Evolutionary conservation across 1,284 basidiomycete species (phyloP), one percentile per base, ranked within the genome.

Genomic region (Ganoderma resinaceum): DNA sequence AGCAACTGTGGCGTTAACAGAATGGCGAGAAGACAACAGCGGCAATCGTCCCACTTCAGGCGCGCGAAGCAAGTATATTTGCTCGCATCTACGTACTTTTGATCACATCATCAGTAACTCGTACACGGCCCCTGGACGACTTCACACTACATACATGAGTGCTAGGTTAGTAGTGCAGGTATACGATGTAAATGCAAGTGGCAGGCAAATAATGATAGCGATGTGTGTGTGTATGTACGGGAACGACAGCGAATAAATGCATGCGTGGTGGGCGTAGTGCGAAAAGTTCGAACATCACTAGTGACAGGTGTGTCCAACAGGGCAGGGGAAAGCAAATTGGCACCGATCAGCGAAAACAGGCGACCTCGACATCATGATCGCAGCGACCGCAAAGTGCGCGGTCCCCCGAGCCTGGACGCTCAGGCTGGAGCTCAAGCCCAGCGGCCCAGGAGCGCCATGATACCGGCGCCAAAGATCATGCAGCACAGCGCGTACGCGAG

Each of bases 371-470:
- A 37, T 59, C 53, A 62, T n/a, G 57, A 37, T 20, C 43, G 61
- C n/a, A n/a, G 42, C 55, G 1, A 49, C 6, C 29, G 18, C 8
- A 4, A 33, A 35, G 57, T 37, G 37, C 37, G 57, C 35, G 4
- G 3, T 4, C 9, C 49, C 9, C 18, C n/a, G 9, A 37, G 33
- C 37, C 20, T 23, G 55, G 26, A 33, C n/a, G n/a, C n/a, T n/a
- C n/a, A n/a, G n/a, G 16, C 43, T n/a, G 1, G 20, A 18, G 37
- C 43, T 75, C 65, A 96, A 35, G 95, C 95, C 95, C 95, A 97
- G 73, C 86, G 84, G 35, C 94, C 95, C 11, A 97, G 86, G 20
- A 97, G 84, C 1, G 94, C 88, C 95, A 97, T 97, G 29, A 96
- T 67, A 0, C 85, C 95, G 52, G 90, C 91, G 23, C 95, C 95